Evolutionary conservation across 1,284 basidiomycete species (phyloP).

Genomic region (Golubevia pallescens): DNA sequence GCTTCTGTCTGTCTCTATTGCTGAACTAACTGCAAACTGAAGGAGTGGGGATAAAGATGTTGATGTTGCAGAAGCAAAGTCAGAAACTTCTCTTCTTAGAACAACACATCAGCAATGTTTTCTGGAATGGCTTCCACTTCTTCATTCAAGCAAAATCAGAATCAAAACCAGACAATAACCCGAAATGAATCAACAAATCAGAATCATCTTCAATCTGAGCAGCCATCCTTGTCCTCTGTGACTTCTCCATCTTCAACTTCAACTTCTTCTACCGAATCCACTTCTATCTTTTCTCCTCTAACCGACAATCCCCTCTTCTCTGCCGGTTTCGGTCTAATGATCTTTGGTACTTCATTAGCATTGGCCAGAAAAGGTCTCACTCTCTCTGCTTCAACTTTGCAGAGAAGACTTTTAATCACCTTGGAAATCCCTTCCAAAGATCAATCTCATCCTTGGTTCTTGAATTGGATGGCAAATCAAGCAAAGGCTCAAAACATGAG

Average conservation of each 20-base stretch:
- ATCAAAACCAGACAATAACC: no score
- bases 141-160: no score
- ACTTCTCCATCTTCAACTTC: neutral
- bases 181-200: no score
- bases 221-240: no score
- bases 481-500: constrained; percentile 59
- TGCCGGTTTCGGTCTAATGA: constrained; percentile 58
- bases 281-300: neutral
- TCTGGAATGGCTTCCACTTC: no score
- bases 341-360: constrained; percentile 52
- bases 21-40: no score
- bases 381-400: constrained; percentile 77
- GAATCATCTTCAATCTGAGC: no score
- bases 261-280: neutral
- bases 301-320: constrained; percentile 49
- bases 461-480: constrained; percentile 87
- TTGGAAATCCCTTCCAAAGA: constrained; percentile 97
- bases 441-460: constrained; percentile 92
- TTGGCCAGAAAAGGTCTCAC: constrained; percentile 68
- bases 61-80: no score
- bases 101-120: no score
- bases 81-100: no score
- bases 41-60: no score
- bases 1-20: no score
- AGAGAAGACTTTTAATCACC: constrained; percentile 87